phyloP scores from a whole-genome alignment of 345 rosid species.

The Pistacia vera region DNA sequence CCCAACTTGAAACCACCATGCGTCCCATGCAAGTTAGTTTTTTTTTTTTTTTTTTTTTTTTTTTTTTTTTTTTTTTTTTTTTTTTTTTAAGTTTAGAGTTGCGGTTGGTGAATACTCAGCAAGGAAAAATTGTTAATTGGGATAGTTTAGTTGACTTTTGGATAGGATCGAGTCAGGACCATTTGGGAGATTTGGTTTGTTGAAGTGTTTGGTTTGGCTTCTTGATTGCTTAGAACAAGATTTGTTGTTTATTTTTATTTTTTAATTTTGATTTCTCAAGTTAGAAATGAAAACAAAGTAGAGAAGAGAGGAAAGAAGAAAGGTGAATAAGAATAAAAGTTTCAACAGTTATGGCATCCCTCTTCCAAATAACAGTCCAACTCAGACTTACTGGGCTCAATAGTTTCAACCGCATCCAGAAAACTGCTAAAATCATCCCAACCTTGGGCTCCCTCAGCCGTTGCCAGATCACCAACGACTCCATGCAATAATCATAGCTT shows the following conservation, averaged over 20 bases:
- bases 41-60: too few relatives aligned
- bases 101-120: background rate
- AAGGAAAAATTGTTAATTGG: background rate
- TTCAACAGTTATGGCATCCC: too few relatives aligned
- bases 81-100: too few relatives aligned
- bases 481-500: too few relatives aligned
- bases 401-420: too few relatives aligned
- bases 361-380: too few relatives aligned
- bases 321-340: too few relatives aligned
- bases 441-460: too few relatives aligned
- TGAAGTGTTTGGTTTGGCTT: conserved; percentile 13
- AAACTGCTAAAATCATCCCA: too few relatives aligned
- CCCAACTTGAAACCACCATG: conserved; percentile 97
- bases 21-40: conserved; percentile 96
- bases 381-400: too few relatives aligned
- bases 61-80: background rate
- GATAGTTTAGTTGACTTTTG: conserved; percentile 2
- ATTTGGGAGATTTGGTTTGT: background rate
- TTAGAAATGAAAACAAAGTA: conserved; percentile 39
- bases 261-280: conserved; percentile 42
- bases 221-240: background rate
- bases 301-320: too few relatives aligned
- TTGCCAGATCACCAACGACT: too few relatives aligned
- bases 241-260: conserved; percentile 22
- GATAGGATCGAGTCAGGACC: background rate